Base-by-base conservation (phyloP, 2,329 filamentous ascomycete species). In the Coniochaeta hoffmannii region DNA sequence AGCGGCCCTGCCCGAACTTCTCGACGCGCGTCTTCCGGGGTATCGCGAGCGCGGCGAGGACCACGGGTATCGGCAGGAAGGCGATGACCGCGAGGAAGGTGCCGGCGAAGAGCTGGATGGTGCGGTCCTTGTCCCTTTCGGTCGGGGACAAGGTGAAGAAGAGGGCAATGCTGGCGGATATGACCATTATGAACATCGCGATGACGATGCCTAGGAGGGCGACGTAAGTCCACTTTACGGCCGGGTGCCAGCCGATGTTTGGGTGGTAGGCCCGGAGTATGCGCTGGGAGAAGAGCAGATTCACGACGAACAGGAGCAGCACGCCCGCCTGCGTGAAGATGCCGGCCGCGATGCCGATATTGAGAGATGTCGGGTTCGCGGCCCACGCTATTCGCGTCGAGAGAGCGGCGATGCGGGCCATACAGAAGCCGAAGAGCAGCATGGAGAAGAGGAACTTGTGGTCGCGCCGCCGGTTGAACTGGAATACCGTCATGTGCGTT, bases 321-420 rank as follows among this genome's bases (percentile, higher is more conserved):
- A 91, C 83, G 41, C 89, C 90, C 0, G 87, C 85, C 46, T 85
- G 82, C 56, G 89, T 81, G 63, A 94, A 85, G 64, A 94, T 80
- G 60, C 77, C 76, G 3, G 88, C 82, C 8, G 86, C 83, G 57
- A 84, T 78, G 63, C 73, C 75, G 55, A 83, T 61, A 55, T 66
- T 62, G 53, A 71, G 57, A 62, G 73, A 68, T 54, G 46, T 60
- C 1, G 75, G 73, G 32, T 70, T 61, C 36, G 69, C 70, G 24
- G 78, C 76, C 80, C 78, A 83, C 55, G 71, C 77, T 61, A 82
- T 78, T 55, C 79, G 76, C 61, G 81, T 68, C 32, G 69, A 64
- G 50, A 82, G 73, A 17, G 82, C 79, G 38, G 69, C 66, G 59
- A 76, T 76, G 50, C 82, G 76, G 24, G 78, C 76, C 68, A 81